Evolutionary conservation across 768 basidiomycete species (phyloP).

Genomic region (Suillus subaureus): DNA sequence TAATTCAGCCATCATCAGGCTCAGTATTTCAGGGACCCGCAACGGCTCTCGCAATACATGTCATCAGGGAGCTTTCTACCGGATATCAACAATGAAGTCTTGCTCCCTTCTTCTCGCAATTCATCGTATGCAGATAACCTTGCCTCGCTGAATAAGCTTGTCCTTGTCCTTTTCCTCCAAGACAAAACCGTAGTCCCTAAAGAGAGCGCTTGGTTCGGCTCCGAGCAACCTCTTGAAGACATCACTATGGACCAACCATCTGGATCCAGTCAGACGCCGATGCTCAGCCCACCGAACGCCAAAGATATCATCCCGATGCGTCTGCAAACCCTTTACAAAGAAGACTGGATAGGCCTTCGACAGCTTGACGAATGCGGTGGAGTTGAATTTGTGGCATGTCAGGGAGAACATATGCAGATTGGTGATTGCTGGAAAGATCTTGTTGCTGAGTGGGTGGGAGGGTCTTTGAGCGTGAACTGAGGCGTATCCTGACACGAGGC

Average conservation of each 20-base stretch:
- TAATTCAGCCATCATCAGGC: slow-evolving; percentile 48
- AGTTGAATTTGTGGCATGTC: slow-evolving; percentile 62
- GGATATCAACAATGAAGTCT: slow-evolving; percentile 75
- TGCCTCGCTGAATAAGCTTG: slow-evolving; percentile 60
- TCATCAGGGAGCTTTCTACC: slow-evolving; percentile 66
- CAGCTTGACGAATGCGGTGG: slow-evolving; percentile 66
- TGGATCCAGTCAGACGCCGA: slow-evolving; percentile 17
- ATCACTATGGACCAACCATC: not conserved
- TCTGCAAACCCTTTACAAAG: slow-evolving; percentile 67
- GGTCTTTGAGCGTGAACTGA: slow-evolving; percentile 4
- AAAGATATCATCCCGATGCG: slow-evolving; percentile 68
- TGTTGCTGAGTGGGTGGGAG: slow-evolving; percentile 45
- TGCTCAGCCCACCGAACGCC: slow-evolving; percentile 8
- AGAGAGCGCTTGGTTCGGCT: slow-evolving; percentile 87
- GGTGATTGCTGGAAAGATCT: slow-evolving; percentile 61
- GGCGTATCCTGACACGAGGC: not conserved
- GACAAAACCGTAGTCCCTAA: slow-evolving; percentile 83
- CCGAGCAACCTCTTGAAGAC: slow-evolving; percentile 47
- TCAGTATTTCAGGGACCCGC: slow-evolving; percentile 83
- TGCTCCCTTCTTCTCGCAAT: slow-evolving; percentile 51
- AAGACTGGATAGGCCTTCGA: slow-evolving; percentile 84
- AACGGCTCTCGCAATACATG: slow-evolving; percentile 59
- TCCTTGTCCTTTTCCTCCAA: slow-evolving; percentile 72
- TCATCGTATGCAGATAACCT: slow-evolving; percentile 62
- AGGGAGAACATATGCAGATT: slow-evolving; percentile 78